Conservation (phyloP, 192 early-diverging fungal species). For the Gonapodya prolifera region DNA sequence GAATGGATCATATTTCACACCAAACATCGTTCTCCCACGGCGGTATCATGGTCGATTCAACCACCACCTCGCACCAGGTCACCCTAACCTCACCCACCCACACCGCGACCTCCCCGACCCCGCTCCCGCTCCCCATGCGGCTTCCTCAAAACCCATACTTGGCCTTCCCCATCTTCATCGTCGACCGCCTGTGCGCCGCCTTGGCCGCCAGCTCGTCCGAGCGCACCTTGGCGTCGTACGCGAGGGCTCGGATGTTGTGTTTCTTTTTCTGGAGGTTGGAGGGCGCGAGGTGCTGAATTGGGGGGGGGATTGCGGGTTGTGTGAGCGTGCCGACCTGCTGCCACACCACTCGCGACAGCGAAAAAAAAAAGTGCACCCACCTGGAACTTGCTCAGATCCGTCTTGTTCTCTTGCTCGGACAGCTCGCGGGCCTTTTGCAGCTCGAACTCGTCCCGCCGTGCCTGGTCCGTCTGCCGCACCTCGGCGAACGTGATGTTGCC, state of each 20-base stretch:
- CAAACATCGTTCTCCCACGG: too few relatives aligned
- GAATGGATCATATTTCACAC: too few relatives aligned
- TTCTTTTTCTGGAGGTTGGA: background rate
- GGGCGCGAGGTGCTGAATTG: background rate
- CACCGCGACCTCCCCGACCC: too few relatives aligned
- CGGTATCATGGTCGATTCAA: too few relatives aligned
- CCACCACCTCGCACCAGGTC: too few relatives aligned
- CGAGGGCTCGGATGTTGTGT: background rate
- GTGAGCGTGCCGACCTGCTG: too few relatives aligned
- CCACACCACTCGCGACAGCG: too few relatives aligned
- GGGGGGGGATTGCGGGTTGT: background rate
- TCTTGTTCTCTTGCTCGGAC: background rate
- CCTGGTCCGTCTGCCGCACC: background rate
- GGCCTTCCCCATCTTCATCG: background rate
- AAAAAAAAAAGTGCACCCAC: background rate
- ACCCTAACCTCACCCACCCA: too few relatives aligned
- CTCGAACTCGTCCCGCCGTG: background rate
- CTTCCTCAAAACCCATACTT: background rate
- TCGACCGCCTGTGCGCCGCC: background rate
- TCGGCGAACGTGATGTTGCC: background rate
- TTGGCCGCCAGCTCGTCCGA: background rate
- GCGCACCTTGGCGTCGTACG: background rate
- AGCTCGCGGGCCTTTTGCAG: background rate
- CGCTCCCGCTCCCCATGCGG: too few relatives aligned
- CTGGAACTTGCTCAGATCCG: background rate